These are phyloP conservation scores for Ilyonectria sp. DNA, from an alignment of 2,329 filamentous ascomycete genomes.

Conservation along the genomic window DNA sequence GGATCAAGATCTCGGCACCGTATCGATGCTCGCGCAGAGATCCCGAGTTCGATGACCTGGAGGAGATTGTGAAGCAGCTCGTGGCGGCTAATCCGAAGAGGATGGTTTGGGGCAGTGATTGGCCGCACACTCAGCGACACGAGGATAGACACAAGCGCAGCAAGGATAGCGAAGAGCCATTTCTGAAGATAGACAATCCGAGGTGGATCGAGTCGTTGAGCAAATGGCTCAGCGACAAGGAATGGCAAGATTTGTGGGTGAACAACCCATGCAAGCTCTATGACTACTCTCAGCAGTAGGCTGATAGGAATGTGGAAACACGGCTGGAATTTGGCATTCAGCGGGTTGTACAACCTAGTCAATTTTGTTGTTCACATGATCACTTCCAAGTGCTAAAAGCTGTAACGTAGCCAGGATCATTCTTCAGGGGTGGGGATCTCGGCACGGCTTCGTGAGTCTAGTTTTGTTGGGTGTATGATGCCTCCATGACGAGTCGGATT, in stretches of 20 bases:
- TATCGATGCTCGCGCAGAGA: slow-evolving; percentile 24
- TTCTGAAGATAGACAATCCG: slow-evolving; percentile 21
- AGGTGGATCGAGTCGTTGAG: slow-evolving; percentile 17
- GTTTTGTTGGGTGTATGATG: too few species aligned
- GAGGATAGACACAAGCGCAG: slow-evolving; percentile 23
- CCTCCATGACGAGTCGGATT: too few species aligned
- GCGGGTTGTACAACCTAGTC: too few species aligned
- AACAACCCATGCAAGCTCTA: slow-evolving; percentile 25
- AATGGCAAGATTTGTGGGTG: slow-evolving; percentile 29
- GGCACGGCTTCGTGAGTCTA: too few species aligned
- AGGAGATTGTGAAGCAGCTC: slow-evolving; percentile 24
- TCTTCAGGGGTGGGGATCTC: too few species aligned
- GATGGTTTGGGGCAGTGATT: slow-evolving; percentile 27
- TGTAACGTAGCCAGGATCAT: too few species aligned
- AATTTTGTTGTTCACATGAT: too few species aligned
- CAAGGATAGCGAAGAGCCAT: slow-evolving; percentile 5
- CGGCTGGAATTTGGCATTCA: too few species aligned
- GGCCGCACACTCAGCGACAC: slow-evolving; percentile 28
- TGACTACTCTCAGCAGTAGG: too few species aligned
- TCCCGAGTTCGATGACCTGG: slow-evolving; percentile 19
- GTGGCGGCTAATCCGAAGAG: slow-evolving; percentile 23
- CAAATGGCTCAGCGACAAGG: slow-evolving; percentile 21
- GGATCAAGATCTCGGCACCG: slow-evolving; percentile 24
- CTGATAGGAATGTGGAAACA: too few species aligned
- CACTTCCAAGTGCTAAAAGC: too few species aligned